A percentile compares a stretch with the other conserved stretches of the same genome.
These are phyloP conservation scores for Myrica gale DNA, from an alignment of 306 rosid species.

Conservation along the genomic window DNA sequence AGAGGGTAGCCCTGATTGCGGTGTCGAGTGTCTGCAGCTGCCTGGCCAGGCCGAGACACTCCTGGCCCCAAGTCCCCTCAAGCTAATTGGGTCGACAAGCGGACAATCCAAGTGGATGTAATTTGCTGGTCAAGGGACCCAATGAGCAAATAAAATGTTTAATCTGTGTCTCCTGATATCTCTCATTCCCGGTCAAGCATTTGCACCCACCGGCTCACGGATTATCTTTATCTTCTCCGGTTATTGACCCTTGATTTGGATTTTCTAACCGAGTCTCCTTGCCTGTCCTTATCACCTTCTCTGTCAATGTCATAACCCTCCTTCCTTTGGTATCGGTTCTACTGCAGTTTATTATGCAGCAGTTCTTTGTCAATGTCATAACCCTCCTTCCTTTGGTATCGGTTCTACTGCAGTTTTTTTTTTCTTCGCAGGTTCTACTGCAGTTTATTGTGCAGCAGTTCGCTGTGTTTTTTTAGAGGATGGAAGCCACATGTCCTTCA, in stretches of 20 bases:
- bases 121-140: slow-evolving; percentile 35
- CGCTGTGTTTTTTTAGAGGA: too few relatives aligned
- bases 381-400: too few relatives aligned
- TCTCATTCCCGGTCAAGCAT: slow-evolving; percentile 23
- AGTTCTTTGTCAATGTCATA: too few relatives aligned
- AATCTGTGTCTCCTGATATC: slow-evolving; percentile 38
- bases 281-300: slow-evolving; percentile 30
- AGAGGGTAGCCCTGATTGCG: slow-evolving; percentile 12
- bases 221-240: slow-evolving; percentile 38
- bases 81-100: neutral
- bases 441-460: too few relatives aligned
- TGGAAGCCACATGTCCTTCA: too few relatives aligned
- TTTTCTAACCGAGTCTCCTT: slow-evolving; percentile 10
- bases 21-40: slow-evolving; percentile 26
- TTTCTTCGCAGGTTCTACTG: too few relatives aligned
- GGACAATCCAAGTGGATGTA: neutral
- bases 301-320: neutral
- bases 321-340: too few relatives aligned
- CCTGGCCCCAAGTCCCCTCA: slow-evolving; percentile 39
- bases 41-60: slow-evolving; percentile 43
- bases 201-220: slow-evolving; percentile 43
- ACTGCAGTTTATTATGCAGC: too few relatives aligned
- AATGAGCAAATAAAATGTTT: slow-evolving; percentile 31
- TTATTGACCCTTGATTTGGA: slow-evolving; percentile 56
- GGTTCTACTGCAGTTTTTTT: too few relatives aligned